These are phyloP conservation scores for Chloropicon primus DNA, from an alignment of 139 green algal genomes.

Conservation along the genomic window DNA sequence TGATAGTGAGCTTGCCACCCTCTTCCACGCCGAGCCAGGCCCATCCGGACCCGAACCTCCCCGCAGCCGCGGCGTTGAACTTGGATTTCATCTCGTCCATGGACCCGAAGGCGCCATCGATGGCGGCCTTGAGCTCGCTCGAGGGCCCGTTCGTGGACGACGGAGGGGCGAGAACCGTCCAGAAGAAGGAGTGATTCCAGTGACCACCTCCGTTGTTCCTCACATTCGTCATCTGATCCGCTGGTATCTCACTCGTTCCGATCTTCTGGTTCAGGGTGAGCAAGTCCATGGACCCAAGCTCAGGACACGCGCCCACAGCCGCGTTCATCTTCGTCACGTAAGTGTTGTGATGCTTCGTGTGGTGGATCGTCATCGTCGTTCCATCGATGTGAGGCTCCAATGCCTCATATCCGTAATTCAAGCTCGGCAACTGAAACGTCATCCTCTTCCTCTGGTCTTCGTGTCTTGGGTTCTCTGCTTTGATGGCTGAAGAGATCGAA, in stretches of 20 bases:
- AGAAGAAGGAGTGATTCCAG: slow-evolving; percentile 55
- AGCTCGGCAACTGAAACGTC: not conserved
- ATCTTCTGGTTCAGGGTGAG: slow-evolving; percentile 40
- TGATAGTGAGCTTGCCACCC: slow-evolving; percentile 50
- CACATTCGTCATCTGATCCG: slow-evolving; percentile 39
- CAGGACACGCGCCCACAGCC: slow-evolving; percentile 45
- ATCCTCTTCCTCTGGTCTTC: too few relatives aligned
- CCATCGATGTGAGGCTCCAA: slow-evolving; percentile 67
- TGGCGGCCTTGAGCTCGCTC: slow-evolving; percentile 39
- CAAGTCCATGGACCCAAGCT: slow-evolving; percentile 41
- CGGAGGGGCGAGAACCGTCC: slow-evolving; percentile 34
- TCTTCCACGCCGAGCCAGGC: slow-evolving; percentile 54
- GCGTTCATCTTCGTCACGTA: slow-evolving; percentile 71
- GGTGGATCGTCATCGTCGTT: slow-evolving; percentile 61
- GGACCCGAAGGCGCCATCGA: slow-evolving; percentile 48
- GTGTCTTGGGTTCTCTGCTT: too few relatives aligned
- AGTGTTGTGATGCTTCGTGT: slow-evolving; percentile 60
- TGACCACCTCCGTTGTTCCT: slow-evolving; percentile 48
- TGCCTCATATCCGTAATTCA: not conserved
- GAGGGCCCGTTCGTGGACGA: slow-evolving; percentile 23
- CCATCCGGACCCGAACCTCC: slow-evolving; percentile 67
- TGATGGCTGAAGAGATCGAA: too few relatives aligned
- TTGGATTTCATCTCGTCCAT: slow-evolving; percentile 61
- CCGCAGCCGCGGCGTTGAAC: slow-evolving; percentile 59
- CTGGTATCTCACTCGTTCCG: slow-evolving; percentile 30